Base-by-base conservation (phyloP, 108 stramenopile genomes). In the Cyclotella baltica region DNA sequence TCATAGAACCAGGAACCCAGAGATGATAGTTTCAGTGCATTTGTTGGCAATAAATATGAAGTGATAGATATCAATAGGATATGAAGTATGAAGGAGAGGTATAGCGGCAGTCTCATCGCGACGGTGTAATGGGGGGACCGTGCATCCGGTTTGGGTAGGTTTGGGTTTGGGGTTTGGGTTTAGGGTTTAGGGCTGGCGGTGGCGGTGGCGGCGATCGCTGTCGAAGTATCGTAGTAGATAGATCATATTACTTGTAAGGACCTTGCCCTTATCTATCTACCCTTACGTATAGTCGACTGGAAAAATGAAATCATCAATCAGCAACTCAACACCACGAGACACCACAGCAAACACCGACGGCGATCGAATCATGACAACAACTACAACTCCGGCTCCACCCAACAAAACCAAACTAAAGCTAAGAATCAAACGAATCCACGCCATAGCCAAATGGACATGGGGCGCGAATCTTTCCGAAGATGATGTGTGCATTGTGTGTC, bases 401-500 rank as follows among this genome's bases (percentile, higher is more conserved):
- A 61, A 33, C 59, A 61, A 78, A 73, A 83, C 85, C 15, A 77
- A 75, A 46, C 80, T 96, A 31, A 83, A 86, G 38, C 89, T 96
- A 18, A 88, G 85, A 62, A 90, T 97, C 70, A 88, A 90, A 74
- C 68, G 86, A 43, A 88, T 74, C 55, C 94, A 95, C 66, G 94
- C 80, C 18, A 93, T 97, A 30, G 91, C 94, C 25, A 79, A 85
- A 50, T 96, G 96, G 96, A 89, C 87, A n/a, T 97, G 96, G 96
- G 90, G 80, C 35, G 78, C 77, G 30, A 77, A 82, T 20, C 63
- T 64, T 46, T 70, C 70, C 35, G 85, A 79, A 62, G 90, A 88
- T 51, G 96, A 95, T 62, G 93, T 95, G 16, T 97, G 96, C 85
- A 93, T 92, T 31, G 94, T 97, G 76, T 97, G 96, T 71, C 96